Evolutionary conservation across 208 protist species (phyloP), one percentile per base, ranked within the genome.

Genomic region (Leishmania guyanensis): DNA sequence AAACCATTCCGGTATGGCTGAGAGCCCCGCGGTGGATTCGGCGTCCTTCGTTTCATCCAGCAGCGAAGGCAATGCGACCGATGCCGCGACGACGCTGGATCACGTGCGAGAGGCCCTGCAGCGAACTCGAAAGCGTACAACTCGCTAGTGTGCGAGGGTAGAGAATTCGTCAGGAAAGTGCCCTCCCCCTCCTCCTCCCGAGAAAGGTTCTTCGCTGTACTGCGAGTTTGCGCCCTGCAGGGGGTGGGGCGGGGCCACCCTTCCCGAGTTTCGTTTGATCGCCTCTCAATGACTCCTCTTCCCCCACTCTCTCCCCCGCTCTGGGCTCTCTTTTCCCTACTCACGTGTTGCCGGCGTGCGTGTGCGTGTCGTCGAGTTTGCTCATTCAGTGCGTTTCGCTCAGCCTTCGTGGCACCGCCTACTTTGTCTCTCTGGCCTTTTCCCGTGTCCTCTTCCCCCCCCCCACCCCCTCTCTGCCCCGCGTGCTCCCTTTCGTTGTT

Each of bases 41-140:
- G 26, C 75, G 3, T 68, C 64, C 39, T 72, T 33, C 36, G 51
- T 48, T 1, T 72, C 64, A 10, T 51, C 43, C 22, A 66, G 77
- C 29, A 64, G 48, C 78, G 46, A 64, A 6, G 43, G 43, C 56
- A 72, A 69, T 6, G 53, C 46, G 26, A 70, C 46, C 3, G 62
- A 82, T 56, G 77, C 83, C 43, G 84, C 66, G 4, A 29, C 73
- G 9, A 88, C 85, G 68, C 80, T 92, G 43, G 72, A 84, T 36
- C 83, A 81, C 50, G 84, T 92, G 51, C 82, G 81, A 56, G 84
- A 83, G 29, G 89, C 89, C 2, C 69, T 92, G 66, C 76, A 83
- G 53, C 72, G 89, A 12, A 80, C 89, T 1, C 64, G 80, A 14
- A 69, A 83, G 60, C 84, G 88, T 17, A 33, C 69, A 48, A 66